Conservation (phyloP, 2,329 filamentous ascomycete genomes). For the Colletotrichum karsti region DNA sequence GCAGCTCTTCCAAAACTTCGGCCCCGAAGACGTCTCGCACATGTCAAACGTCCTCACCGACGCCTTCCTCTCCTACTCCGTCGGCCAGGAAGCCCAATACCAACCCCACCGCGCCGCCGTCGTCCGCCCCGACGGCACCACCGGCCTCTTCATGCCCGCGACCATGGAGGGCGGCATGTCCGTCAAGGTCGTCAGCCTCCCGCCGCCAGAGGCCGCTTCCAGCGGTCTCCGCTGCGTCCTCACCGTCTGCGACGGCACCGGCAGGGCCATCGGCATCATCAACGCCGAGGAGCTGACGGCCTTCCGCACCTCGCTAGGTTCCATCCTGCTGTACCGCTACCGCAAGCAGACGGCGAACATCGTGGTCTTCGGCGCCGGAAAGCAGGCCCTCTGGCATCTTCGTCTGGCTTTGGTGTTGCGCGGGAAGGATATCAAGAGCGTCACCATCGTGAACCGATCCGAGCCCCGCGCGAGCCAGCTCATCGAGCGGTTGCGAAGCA, state of each 20-base stretch:
- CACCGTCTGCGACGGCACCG: conserved; percentile 26
- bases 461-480: neutral
- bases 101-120: conserved; percentile 70
- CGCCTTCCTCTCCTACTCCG: conserved; percentile 72
- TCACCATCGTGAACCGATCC: conserved; percentile 45
- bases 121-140: conserved; percentile 67
- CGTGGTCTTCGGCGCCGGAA: conserved; percentile 33
- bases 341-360: conserved; percentile 33
- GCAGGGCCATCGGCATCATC: conserved; percentile 66
- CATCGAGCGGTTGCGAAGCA: conserved; percentile 29
- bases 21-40: conserved; percentile 59
- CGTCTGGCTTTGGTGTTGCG: conserved; percentile 68
- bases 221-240: conserved; percentile 53
- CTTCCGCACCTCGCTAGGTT: conserved; percentile 70
- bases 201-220: conserved; percentile 29
- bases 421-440: conserved; percentile 33
- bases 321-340: conserved; percentile 16
- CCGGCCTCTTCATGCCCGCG: conserved; percentile 74
- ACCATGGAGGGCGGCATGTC: conserved; percentile 67
- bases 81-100: conserved; percentile 65
- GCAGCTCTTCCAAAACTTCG: conserved; percentile 61
- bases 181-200: conserved; percentile 66
- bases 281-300: conserved; percentile 75
- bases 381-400: conserved; percentile 69
- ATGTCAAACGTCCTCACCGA: conserved; percentile 66